Evolutionary conservation across 2,329 filamentous ascomycete genomes (phyloP).

Genomic region (Claviceps citrina): DNA sequence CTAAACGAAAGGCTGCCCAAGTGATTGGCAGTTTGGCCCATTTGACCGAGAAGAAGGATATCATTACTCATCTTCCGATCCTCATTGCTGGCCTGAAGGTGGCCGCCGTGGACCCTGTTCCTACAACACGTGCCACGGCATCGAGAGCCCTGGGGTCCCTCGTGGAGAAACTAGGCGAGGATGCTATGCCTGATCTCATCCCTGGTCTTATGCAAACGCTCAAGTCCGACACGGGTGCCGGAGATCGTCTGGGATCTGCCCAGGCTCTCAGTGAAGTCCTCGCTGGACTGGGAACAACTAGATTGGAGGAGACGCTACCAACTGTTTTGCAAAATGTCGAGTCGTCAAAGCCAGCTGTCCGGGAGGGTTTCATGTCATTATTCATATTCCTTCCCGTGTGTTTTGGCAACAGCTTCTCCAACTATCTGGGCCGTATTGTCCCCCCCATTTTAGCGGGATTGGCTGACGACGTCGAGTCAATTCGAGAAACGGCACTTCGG

Average conservation of each 20-base stretch:
- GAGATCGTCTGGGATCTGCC: conserved; percentile 87
- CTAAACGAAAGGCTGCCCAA: conserved; percentile 89
- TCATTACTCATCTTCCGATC: conserved; percentile 79
- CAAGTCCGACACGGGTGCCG: conserved; percentile 91
- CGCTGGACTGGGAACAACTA: conserved; percentile 79
- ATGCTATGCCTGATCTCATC: conserved; percentile 90
- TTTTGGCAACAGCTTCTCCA: conserved; percentile 96
- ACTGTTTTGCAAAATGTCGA: conserved; percentile 93
- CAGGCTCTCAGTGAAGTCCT: conserved; percentile 94
- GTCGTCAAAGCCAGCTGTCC: conserved; percentile 75
- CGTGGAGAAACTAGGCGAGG: conserved; percentile 96
- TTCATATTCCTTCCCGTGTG: conserved; percentile 99
- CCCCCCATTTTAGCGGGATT: conserved; percentile 86
- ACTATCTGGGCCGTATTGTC: conserved; percentile 89
- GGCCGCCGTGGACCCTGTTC: conserved; percentile 88
- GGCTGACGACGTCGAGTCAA: conserved; percentile 90
- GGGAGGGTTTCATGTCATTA: conserved; percentile 97
- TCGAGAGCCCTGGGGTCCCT: conserved; percentile 90
- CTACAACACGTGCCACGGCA: conserved; percentile 86
- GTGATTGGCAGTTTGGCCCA: conserved; percentile 97
- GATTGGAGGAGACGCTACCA: conserved; percentile 87
- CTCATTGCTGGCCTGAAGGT: conserved; percentile 78
- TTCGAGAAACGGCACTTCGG: conserved; percentile 87
- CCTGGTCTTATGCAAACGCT: conserved; percentile 94
- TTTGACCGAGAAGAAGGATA: conserved; percentile 88